Percentiles rank a stretch among this genome's conserved stretches.
phyloP scores from a whole-genome alignment of 148 eudicot genomes.

The Diospyros lotus region DNA sequence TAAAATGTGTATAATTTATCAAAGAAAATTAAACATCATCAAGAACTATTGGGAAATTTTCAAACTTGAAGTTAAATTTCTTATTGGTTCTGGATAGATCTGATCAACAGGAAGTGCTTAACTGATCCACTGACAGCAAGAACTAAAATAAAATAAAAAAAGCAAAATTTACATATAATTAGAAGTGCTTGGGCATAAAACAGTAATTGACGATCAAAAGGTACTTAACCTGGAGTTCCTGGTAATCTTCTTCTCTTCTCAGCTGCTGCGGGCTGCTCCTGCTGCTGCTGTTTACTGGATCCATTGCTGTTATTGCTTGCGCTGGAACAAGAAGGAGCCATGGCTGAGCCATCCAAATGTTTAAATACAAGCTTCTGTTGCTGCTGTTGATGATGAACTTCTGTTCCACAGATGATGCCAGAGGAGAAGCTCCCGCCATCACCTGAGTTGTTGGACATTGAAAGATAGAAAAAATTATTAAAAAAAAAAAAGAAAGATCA shows the following conservation, averaged over 20 bases:
- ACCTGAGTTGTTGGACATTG: conserved; percentile 14
- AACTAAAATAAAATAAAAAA: not conserved
- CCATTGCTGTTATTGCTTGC: not conserved
- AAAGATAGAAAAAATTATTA: not conserved
- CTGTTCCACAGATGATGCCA: conserved; percentile 8
- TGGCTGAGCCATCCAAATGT: not conserved
- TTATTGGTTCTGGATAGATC: not conserved
- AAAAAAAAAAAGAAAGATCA: too few relatives aligned
- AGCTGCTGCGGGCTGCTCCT: not conserved
- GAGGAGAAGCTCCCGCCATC: conserved; percentile 21
- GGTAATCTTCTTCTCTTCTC: conserved; percentile 15
- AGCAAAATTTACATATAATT: not conserved
- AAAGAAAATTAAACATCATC: too few relatives aligned
- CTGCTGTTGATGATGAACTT: not conserved
- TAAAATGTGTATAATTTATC: too few relatives aligned
- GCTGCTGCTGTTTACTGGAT: not conserved
- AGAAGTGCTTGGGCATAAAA: too few relatives aligned
- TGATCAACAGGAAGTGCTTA: not conserved
- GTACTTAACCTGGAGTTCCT: conserved; percentile 12
- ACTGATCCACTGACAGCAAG: not conserved
- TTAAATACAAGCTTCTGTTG: not conserved
- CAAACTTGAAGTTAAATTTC: too few relatives aligned
- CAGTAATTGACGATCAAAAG: too few relatives aligned
- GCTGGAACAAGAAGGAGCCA: not conserved
- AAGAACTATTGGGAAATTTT: too few relatives aligned